These are phyloP conservation scores for Leavenworthia alabamica DNA, from an alignment of 345 rosid genomes.

Conservation along the genomic window DNA sequence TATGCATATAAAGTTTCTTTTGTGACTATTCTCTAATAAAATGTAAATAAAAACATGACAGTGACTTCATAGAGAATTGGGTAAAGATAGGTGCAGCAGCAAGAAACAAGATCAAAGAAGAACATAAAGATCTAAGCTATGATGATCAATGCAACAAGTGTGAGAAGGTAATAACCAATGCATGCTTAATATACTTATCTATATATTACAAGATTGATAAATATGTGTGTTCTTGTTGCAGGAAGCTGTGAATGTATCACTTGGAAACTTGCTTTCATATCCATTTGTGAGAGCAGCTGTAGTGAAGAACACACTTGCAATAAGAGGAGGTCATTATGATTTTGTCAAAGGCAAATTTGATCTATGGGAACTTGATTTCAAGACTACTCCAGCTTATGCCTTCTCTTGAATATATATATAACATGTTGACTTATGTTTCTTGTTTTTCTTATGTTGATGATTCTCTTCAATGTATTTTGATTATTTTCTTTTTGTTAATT, in stretches of 20 bases:
- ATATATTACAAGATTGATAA: too few relatives aligned
- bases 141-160: conserved; percentile 49
- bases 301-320: conserved; percentile 37
- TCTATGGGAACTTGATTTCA: too few relatives aligned
- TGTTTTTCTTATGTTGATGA: conserved; percentile 1
- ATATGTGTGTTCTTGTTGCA: conserved; percentile 8
- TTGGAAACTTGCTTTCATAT: conserved; percentile 67
- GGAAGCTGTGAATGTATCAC: conserved; percentile 83
- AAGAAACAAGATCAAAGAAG: conserved; percentile 52
- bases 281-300: conserved; percentile 68
- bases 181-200: too few relatives aligned
- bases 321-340: conserved; percentile 75
- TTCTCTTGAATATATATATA: too few relatives aligned
- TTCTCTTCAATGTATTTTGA: too few relatives aligned
- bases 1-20: too few relatives aligned
- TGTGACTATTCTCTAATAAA: too few relatives aligned
- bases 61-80: conserved; percentile 96
- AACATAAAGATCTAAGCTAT: conserved; percentile 31
- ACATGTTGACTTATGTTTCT: too few relatives aligned
- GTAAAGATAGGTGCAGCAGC: conserved; percentile 66
- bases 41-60: conserved; percentile 34
- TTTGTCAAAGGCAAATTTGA: conserved; percentile 62
- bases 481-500: neutral
- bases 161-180: too few relatives aligned
- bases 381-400: too few relatives aligned